Evolutionary conservation across 805 yeast species (phyloP), one percentile per base, ranked within the genome.

Genomic region (Metschnikowia anglica): DNA sequence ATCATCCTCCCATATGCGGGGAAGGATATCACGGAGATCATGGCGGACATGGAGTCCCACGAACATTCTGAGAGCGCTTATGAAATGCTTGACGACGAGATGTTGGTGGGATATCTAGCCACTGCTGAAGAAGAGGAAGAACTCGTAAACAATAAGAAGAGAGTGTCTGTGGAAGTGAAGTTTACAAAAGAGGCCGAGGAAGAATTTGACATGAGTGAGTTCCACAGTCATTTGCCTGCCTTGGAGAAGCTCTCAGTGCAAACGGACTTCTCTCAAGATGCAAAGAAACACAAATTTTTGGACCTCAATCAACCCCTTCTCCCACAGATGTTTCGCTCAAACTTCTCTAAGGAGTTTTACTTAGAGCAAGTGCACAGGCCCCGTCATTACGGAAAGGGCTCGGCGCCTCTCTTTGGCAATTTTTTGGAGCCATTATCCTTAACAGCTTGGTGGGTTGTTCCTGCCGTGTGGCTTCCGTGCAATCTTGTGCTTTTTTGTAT

Each of bases 361-460:
- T 73, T 93, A 59, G 96, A 89, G 61, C 97, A 93, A 67, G 93
- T 93, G 32, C 99, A 93, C 65, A 81, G 97, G 66, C 99, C 99
- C 41, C 83, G 99, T 62, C 99, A 93, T 65, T 93, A 90, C 61
- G 98, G 98, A 52, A 83, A 89, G 61, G 97, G 97, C 9, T 88
- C 97, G 3, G 99, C 99, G 10, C 97, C 90, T 5, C 63, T 93
- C 41, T 93, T 93, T 65, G 99, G 99, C 37, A 89, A 90, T 66
- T 86, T 91, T 64, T 70, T 93, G 47, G 99, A 93, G 67, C 97
- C 97, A 4, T 60, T 93, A 19, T 81, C 95, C 6, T 72, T 84
- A 58, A 93, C 99, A 3, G 84, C 97, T 10, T 93, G 98, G 98
- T 93, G 82, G 77, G 85, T 88, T 18, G 85, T 93, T 16, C 99